phyloP scores from a whole-genome alignment of 768 basidiomycete genomes.

The Lenzites betulinus region DNA sequence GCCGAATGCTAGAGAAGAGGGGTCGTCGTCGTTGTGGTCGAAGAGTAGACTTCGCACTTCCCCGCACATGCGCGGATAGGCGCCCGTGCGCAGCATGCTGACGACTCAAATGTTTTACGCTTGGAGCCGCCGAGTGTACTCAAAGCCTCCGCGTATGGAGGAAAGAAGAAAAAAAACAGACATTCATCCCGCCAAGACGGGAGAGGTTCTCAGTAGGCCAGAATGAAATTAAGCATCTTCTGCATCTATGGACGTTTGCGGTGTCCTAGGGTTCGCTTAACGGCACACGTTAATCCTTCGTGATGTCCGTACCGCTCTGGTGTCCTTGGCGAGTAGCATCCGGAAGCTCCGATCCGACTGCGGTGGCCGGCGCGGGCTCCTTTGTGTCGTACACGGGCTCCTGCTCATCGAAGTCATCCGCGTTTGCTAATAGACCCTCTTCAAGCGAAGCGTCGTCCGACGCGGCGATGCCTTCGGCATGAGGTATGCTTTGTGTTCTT shows the following conservation, averaged over 20 bases:
- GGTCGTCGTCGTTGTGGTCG: conserved; percentile 1
- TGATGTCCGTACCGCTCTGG: neutral
- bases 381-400: conserved; percentile 1
- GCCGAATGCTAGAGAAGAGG: neutral
- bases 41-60: neutral
- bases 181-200: no score
- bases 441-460: conserved; percentile 29
- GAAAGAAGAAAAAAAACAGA: no score
- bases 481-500: conserved; percentile 9
- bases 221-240: no score
- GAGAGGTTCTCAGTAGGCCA: no score
- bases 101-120: neutral
- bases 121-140: no score
- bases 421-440: conserved; percentile 29
- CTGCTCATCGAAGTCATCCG: neutral
- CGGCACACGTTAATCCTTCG: neutral
- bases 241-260: no score
- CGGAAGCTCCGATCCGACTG: neutral
- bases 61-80: neutral
- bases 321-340: neutral
- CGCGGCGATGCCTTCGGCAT: neutral
- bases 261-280: no score
- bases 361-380: neutral
- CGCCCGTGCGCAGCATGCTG: neutral
- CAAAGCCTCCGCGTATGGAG: no score